These are phyloP conservation scores for Nannochloris sp. DNA, from an alignment of 139 green algal species.

Conservation along the genomic window DNA sequence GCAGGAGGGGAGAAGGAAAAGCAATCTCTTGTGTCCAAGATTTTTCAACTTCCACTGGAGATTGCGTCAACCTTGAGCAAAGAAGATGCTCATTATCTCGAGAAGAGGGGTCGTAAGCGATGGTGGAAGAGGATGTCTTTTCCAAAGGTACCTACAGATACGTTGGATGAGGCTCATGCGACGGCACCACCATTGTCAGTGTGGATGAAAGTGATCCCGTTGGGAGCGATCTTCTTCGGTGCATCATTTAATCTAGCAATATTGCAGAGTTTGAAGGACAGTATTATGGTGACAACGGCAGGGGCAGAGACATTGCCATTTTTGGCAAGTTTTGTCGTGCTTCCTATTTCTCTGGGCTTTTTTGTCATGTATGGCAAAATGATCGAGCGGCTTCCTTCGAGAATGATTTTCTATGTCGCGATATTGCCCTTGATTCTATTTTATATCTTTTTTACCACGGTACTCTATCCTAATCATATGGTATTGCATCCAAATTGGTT, in stretches of 20 bases:
- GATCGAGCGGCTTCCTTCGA: slow-evolving; percentile 41
- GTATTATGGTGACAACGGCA: slow-evolving; percentile 64
- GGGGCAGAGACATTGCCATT: slow-evolving; percentile 79
- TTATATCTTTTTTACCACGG: slow-evolving; percentile 62
- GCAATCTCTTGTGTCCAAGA: background rate
- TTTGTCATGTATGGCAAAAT: slow-evolving; percentile 44
- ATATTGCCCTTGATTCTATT: slow-evolving; percentile 55
- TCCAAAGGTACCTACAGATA: slow-evolving; percentile 13
- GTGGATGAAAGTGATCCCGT: slow-evolving; percentile 59
- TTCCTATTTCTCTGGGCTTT: slow-evolving; percentile 66
- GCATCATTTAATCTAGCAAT: slow-evolving; percentile 75
- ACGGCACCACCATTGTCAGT: slow-evolving; percentile 34
- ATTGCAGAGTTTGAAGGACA: slow-evolving; percentile 68
- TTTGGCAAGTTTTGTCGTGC: slow-evolving; percentile 60
- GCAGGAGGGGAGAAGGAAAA: too few relatives aligned
- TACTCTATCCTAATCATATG: slow-evolving; percentile 58
- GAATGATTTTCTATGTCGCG: slow-evolving; percentile 56
- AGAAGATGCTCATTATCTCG: slow-evolving; percentile 40
- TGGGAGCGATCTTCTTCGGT: slow-evolving; percentile 69
- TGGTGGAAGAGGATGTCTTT: slow-evolving; percentile 39
- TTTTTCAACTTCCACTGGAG: slow-evolving; percentile 41
- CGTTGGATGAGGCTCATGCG: slow-evolving; percentile 5
- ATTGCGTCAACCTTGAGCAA: slow-evolving; percentile 21
- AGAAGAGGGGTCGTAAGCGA: slow-evolving; percentile 32
- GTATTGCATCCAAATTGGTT: slow-evolving; percentile 61